Evolutionary conservation across 2,329 filamentous ascomycete species (phyloP), one percentile per base, ranked within the genome.

Genomic region (Fusarium piperis): DNA sequence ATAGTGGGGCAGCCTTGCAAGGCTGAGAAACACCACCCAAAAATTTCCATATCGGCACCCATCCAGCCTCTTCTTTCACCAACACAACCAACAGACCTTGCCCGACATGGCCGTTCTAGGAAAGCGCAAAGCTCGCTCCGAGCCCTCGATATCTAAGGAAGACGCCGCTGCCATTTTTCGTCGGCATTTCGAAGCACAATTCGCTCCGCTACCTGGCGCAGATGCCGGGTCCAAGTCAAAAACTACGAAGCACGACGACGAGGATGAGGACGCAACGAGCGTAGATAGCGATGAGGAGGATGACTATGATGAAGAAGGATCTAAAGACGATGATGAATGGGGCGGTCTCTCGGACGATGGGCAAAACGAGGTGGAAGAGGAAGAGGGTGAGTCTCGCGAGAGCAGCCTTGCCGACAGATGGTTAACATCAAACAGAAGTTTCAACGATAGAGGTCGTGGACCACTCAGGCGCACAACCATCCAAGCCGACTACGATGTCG

Each of bases 171-270:
- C 92, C 62, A 88, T 95, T 64, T 93, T 99, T 77, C 90, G 91
- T 64, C 90, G 89, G 74, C 92, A 95, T 79, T 98, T 98, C 78
- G 96, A 98, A 82, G 89, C 93, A 30, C 91, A 93, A 78, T 98
- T 98, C 83, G 89, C 90, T 78, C 94, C 95, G 10, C 81, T 97
- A 39, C 85, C 85, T 41, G 65, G 68, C 52, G 46, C 71, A 46
- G 70, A 71, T 70, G 44, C 68, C 72, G 72, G 73, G 58, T 59
- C 59, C 65, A 77, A 20, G 78, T 78, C 18, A 76, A 70, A 62
- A 35, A 58, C 68, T 32, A 80, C 41, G 77, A 78, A 62, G 12
- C 77, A 80, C 3, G 77, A 64, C n/a, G 38, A 63, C 16, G 65
- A 75, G 13, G 62, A 63, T 30, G 67, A 78, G 20, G 68, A 75